Percentiles rank a stretch among this genome's conserved stretches.
These are phyloP conservation scores for Termitomyces sp. DNA, from an alignment of 768 basidiomycete species.

Conservation along the genomic window DNA sequence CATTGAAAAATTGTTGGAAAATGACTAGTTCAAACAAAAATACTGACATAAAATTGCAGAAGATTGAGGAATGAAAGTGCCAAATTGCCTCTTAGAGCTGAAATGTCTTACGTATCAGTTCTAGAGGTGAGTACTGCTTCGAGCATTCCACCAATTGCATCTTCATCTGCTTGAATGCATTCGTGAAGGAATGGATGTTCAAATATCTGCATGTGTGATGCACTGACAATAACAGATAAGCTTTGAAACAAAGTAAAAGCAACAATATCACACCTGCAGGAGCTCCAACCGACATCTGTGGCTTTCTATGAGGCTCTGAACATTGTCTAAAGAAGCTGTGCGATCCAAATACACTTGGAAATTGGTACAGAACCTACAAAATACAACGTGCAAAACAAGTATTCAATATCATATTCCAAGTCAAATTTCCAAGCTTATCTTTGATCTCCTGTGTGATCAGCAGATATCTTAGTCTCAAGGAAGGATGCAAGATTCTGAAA, in stretches of 20 bases:
- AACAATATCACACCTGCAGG: constrained; percentile 5
- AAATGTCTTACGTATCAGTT: constrained; percentile 6
- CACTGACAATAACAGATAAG: not conserved
- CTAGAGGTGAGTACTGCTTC: constrained; percentile 14
- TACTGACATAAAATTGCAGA: constrained; percentile 14
- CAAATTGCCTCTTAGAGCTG: constrained; percentile 11
- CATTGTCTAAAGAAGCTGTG: constrained; percentile 7
- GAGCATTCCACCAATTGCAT: constrained; percentile 10
- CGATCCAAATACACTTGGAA: constrained; percentile 13
- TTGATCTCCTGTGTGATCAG: too few relatives aligned
- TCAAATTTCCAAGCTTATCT: too few relatives aligned
- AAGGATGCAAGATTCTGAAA: too few relatives aligned
- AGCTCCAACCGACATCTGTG: constrained; percentile 15
- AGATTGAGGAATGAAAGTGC: constrained; percentile 18
- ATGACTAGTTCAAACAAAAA: too few relatives aligned
- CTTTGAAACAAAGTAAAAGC: not conserved
- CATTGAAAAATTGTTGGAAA: too few relatives aligned
- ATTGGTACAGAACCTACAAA: too few relatives aligned
- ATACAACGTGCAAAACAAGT: too few relatives aligned
- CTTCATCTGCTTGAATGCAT: constrained; percentile 16
- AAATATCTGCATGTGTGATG: constrained; percentile 12
- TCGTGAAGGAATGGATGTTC: constrained; percentile 14
- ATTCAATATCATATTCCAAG: too few relatives aligned
- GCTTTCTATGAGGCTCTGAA: constrained; percentile 14
- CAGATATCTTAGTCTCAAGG: too few relatives aligned